Percentiles rank a stretch among this genome's conserved stretches.
Evolutionary conservation across 2,329 filamentous ascomycete species (phyloP).

Genomic region (Onygenales sp.): DNA sequence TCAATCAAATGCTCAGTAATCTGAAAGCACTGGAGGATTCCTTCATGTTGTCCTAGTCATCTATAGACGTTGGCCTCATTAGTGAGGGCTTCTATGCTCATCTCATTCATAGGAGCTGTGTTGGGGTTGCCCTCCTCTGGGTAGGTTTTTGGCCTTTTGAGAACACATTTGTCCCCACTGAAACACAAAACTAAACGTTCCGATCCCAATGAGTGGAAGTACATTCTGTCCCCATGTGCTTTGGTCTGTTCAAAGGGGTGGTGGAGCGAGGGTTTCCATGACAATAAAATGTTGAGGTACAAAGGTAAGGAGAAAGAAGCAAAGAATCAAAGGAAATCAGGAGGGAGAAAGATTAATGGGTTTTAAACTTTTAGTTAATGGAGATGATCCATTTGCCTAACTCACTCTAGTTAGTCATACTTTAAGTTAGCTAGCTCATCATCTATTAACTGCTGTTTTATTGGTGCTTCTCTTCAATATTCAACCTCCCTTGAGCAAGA

Average conservation of each 20-base stretch:
- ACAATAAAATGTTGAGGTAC: background rate
- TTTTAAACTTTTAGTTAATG: too few relatives aligned
- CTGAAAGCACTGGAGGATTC: background rate
- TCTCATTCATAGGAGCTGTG: background rate
- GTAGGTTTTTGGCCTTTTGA: conserved; percentile 1
- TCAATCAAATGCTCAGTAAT: background rate
- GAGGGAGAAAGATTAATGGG: too few relatives aligned
- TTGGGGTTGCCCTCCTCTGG: background rate
- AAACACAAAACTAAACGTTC: background rate
- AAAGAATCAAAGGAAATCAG: too few relatives aligned
- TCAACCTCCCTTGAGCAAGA: too few relatives aligned
- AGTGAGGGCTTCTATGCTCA: background rate
- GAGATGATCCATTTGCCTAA: too few relatives aligned
- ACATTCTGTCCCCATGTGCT: background rate
- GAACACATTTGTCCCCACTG: background rate
- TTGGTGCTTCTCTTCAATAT: too few relatives aligned
- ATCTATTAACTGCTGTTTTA: too few relatives aligned
- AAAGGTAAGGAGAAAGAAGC: too few relatives aligned
- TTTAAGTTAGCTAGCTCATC: too few relatives aligned
- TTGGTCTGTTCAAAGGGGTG: background rate
- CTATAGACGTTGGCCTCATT: background rate
- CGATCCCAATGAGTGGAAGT: background rate
- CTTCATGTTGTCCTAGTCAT: background rate
- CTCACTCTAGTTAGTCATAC: too few relatives aligned
- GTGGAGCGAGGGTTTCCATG: background rate